A percentile compares a stretch with the other conserved stretches of the same genome.
These are phyloP conservation scores for Puccinia novopanici DNA, from an alignment of 1,284 basidiomycete genomes.

Conservation along the genomic window DNA sequence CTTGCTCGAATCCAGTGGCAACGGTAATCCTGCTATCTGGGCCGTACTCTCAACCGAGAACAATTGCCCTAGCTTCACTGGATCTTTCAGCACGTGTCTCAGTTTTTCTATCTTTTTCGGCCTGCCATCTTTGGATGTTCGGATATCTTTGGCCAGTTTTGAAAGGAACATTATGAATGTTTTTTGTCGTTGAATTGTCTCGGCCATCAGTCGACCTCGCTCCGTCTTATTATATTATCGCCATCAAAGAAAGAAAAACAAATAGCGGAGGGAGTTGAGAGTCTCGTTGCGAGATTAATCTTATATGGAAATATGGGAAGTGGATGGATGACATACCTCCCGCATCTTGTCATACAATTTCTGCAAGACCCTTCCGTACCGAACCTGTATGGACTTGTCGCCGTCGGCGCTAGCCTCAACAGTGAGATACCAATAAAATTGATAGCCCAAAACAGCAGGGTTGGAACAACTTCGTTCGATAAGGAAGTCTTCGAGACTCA, in stretches of 20 bases:
- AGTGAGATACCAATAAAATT: constrained; percentile 95
- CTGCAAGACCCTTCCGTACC: constrained; percentile 86
- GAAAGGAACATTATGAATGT: constrained; percentile 81
- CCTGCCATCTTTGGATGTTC: constrained; percentile 84
- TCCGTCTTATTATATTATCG: constrained; percentile 66
- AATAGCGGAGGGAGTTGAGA: too few relatives aligned
- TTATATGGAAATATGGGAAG: too few relatives aligned
- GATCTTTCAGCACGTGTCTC: constrained; percentile 75
- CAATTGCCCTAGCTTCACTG: constrained; percentile 72
- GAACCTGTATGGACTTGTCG: constrained; percentile 77
- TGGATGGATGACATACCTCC: constrained; percentile 69
- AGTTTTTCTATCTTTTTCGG: constrained; percentile 97
- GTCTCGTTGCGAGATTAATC: too few relatives aligned
- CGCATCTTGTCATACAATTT: constrained; percentile 82
- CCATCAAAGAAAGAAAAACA: too few relatives aligned
- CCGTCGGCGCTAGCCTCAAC: constrained; percentile 71
- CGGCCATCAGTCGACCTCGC: constrained; percentile 74
- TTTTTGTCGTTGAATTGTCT: constrained; percentile 79
- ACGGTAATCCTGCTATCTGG: constrained; percentile 54
- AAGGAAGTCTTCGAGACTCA: constrained; percentile 77
- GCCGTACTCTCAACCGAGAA: constrained; percentile 71
- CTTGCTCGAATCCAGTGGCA: constrained; percentile 84
- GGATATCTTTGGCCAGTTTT: constrained; percentile 78
- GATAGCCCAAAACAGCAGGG: constrained; percentile 75
- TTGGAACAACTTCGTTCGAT: constrained; percentile 81